A percentile compares a stretch with the other conserved stretches of the same genome.
Conservation (phyloP, 257 asterid species). For the Penstemon barbatus region DNA sequence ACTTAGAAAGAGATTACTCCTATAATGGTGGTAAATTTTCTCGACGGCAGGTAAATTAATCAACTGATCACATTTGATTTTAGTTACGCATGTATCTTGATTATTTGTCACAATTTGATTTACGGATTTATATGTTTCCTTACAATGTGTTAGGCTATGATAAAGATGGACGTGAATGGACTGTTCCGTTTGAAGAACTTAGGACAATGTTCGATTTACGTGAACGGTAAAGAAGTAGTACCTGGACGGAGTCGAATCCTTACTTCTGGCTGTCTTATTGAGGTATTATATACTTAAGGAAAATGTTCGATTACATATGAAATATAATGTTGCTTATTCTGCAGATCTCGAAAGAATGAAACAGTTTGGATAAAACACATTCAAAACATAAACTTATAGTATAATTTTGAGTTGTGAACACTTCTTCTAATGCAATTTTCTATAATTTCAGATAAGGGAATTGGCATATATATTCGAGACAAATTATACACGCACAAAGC, state of each 20-base stretch:
- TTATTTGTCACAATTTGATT: conserved; percentile 7
- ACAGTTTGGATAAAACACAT: too few species aligned
- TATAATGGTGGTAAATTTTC: conserved; percentile 56
- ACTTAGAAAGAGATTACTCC: conserved; percentile 60
- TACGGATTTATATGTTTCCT: neutral
- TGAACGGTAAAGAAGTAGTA: conserved; percentile 46
- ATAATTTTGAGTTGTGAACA: too few species aligned
- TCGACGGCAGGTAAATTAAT: conserved; percentile 63
- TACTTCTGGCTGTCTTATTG: conserved; percentile 53
- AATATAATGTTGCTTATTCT: too few species aligned
- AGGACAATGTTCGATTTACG: conserved; percentile 41
- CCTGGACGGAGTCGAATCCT: conserved; percentile 40
- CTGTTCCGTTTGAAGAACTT: conserved; percentile 53
- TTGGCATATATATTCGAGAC: conserved; percentile 51
- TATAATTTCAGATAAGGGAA: conserved; percentile 53
- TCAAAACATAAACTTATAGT: too few species aligned
- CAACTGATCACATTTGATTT: neutral
- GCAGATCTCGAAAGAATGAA: too few species aligned
- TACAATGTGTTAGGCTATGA: conserved; percentile 2
- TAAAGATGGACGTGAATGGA: conserved; percentile 35
- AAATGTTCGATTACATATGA: neutral
- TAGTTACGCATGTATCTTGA: neutral
- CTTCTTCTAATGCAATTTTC: neutral
- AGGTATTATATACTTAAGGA: conserved; percentile 37
- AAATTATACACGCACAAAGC: conserved; percentile 35